These are phyloP conservation scores for Stagonosporopsis cucurbitacearum DNA, from an alignment of 2,329 filamentous ascomycete species.

Conservation along the genomic window DNA sequence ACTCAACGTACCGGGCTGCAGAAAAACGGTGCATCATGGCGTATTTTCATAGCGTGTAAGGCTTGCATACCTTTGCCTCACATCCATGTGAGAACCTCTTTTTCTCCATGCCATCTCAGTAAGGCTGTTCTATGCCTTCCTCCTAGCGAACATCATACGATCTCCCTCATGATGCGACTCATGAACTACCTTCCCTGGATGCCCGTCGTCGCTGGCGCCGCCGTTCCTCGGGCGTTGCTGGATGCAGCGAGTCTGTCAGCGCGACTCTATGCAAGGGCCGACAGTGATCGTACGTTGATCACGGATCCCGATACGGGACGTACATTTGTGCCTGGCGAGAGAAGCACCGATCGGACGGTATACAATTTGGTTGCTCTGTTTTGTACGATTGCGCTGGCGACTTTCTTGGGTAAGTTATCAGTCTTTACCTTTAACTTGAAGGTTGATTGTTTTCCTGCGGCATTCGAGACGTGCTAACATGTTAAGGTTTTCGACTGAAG, in stretches of 20 bases:
- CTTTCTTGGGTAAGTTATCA: conserved; percentile 15
- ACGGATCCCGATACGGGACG: conserved; percentile 20
- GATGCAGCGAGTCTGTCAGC: background rate
- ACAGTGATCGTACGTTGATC: conserved; percentile 14
- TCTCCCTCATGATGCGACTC: conserved; percentile 3
- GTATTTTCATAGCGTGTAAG: background rate
- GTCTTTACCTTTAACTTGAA: background rate
- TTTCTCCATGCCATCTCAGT: background rate
- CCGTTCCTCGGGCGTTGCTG: background rate
- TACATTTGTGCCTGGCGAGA: conserved; percentile 18
- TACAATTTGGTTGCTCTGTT: conserved; percentile 20
- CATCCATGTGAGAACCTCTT: background rate
- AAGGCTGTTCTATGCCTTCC: background rate
- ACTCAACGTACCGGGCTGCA: background rate
- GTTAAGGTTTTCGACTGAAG: conserved; percentile 20
- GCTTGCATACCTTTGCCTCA: background rate
- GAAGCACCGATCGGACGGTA: conserved; percentile 17
- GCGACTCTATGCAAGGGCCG: background rate
- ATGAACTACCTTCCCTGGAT: conserved; percentile 1
- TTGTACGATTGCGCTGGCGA: conserved; percentile 13
- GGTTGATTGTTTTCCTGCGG: background rate
- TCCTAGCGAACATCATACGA: background rate
- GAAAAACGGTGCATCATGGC: background rate
- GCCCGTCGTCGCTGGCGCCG: conserved; percentile 1
- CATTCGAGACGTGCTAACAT: background rate